Evolutionary conservation across 2,329 filamentous ascomycete genomes (phyloP), one percentile per base, ranked within the genome.

Genomic region (Pyrenophora teres): DNA sequence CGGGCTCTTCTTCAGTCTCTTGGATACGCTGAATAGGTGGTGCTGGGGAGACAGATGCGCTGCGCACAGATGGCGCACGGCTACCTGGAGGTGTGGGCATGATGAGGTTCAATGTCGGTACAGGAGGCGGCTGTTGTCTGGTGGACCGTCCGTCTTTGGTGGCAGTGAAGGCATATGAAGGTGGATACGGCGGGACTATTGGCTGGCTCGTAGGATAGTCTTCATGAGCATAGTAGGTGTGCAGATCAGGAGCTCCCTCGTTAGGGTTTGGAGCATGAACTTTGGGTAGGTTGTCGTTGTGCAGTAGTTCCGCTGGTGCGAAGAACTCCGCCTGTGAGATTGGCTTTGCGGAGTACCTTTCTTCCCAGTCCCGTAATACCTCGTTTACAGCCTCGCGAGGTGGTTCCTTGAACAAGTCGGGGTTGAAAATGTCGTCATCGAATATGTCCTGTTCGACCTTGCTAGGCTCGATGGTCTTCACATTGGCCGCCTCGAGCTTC

Each of bases 61-160:
- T 72, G 27, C 69, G 71, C 15, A 70, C 68, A 23, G 69, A 70
- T 8, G 73, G 73, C 19, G 73, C 76, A 50, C 70, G 60, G 52
- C 80, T 83, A 16, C 76, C 77, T 16, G 83, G 83, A 15, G 83
- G 83, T 6, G 83, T 86, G 2, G 83, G 81, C 40, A 81, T 77
- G 46, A 84, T 83, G 19, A 85, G 71, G 37, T 80, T 82, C 13
- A 86, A 73, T n/a, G 64, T 69, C 9, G 83, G 83, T 16, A 85
- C 78, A 15, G 73, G 68, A 71, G 76, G 80, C 32, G 52, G 42
- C 13, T 75, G 76, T 15, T 60, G 54, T 6, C 41, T 46, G 9
- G 54, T 49, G n/a, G 56, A 54, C 15, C 72, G 69, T 15, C 76
- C 74, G 50, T 80, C 71, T 68, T 73, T 64, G 62, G 72, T 61